phyloP scores from a whole-genome alignment of 305 asterid species.

The Fraxinus velutina region DNA sequence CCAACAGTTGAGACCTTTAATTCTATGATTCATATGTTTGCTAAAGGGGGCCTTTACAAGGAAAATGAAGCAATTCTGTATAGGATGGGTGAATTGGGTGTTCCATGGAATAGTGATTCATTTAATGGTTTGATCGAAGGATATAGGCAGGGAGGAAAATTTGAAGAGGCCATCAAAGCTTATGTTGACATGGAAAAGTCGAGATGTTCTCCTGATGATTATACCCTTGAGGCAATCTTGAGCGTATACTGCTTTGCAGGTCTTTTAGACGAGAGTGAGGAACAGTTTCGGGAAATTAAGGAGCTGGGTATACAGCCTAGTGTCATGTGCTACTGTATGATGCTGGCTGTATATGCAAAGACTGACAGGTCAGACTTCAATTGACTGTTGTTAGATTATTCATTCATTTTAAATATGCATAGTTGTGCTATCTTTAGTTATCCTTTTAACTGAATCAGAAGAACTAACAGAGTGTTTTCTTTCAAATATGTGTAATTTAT shows the following conservation, averaged over 20 bases:
- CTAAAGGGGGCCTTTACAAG: slow-evolving; percentile 88
- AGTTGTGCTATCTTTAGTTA: slow-evolving; percentile 9
- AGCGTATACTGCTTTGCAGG: slow-evolving; percentile 94
- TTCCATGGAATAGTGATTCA: slow-evolving; percentile 53
- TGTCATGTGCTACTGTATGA: slow-evolving; percentile 93
- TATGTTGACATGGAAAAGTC: slow-evolving; percentile 91
- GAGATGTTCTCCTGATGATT: slow-evolving; percentile 91
- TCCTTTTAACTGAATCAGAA: slow-evolving; percentile 1
- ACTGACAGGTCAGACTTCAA: slow-evolving; percentile 60
- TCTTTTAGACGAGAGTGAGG: slow-evolving; percentile 87
- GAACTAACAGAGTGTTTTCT: background rate
- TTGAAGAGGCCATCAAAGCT: slow-evolving; percentile 89
- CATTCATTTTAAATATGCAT: slow-evolving; percentile 22
- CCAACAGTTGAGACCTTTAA: slow-evolving; percentile 77
- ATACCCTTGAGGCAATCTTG: slow-evolving; percentile 90
- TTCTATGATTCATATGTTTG: slow-evolving; percentile 71
- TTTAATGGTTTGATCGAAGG: slow-evolving; percentile 86
- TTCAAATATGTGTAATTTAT: background rate
- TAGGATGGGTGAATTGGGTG: slow-evolving; percentile 73
- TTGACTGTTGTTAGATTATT: slow-evolving; percentile 14
- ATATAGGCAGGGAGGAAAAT: slow-evolving; percentile 85
- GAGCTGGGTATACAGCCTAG: slow-evolving; percentile 81
- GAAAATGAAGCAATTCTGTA: slow-evolving; percentile 67
- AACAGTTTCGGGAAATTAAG: slow-evolving; percentile 81
- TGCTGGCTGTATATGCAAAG: slow-evolving; percentile 79